Conservation (phyloP, 2,329 filamentous ascomycete genomes). For the Elsinoe perseae region DNA sequence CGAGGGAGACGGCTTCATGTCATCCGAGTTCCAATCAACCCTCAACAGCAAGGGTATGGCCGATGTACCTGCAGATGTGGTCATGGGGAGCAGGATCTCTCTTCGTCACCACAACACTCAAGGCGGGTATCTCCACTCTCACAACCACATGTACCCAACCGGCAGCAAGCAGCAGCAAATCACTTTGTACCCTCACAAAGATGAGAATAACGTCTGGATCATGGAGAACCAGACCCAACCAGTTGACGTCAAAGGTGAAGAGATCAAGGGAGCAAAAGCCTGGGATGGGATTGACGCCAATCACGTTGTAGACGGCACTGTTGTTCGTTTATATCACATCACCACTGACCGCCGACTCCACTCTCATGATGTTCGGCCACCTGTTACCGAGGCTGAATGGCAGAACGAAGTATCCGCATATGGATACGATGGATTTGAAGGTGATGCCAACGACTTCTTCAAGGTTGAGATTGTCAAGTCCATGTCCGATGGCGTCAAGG, state of each 20-base stretch:
- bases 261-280: constrained; percentile 70
- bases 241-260: constrained; percentile 55
- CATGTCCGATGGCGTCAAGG: constrained; percentile 67
- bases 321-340: constrained; percentile 76
- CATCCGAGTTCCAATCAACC: constrained; percentile 95
- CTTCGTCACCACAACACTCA: constrained; percentile 96
- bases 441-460: constrained; percentile 95
- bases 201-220: constrained; percentile 93
- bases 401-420: constrained; percentile 63
- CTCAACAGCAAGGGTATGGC: constrained; percentile 95
- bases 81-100: constrained; percentile 75
- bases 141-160: constrained; percentile 92
- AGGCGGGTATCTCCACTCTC: constrained; percentile 94
- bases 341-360: constrained; percentile 83
- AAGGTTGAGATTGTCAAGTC: constrained; percentile 89
- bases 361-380: constrained; percentile 86
- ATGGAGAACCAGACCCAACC: constrained; percentile 96
- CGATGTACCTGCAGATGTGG: constrained; percentile 85
- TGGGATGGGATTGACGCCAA: constrained; percentile 69
- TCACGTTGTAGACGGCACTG: constrained; percentile 69
- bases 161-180: constrained; percentile 99
- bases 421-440: constrained; percentile 92
- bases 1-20: constrained; percentile 99
- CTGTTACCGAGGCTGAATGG: constrained; percentile 70
- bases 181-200: constrained; percentile 96